Evolutionary conservation across 2,329 filamentous ascomycete genomes (phyloP), one percentile per base, ranked within the genome.

Genomic region (Coniochaeta ligniaria): DNA sequence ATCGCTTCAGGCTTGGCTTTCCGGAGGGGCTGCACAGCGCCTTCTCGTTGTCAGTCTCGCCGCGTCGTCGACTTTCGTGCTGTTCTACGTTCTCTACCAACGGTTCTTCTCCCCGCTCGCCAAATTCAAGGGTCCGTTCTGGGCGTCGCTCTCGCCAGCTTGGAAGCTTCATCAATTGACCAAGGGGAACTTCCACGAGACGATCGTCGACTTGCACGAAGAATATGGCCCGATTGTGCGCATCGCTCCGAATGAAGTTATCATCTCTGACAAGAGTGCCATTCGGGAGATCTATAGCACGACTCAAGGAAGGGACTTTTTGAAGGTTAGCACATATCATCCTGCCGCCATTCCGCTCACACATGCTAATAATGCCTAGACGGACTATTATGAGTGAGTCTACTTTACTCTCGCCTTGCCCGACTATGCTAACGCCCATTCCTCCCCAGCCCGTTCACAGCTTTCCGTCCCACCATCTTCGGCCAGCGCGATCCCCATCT

Each of bases 241-340:
- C 7, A 60, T 59, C 14, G 61, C 45, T 20, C 61, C 61, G n/a
- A 56, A 38, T 8, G 61, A 62, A 41, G 59, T 62, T 12, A 60
- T 60, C 36, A 33, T 62, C 33, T 57, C 57, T 9, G 60, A 61
- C 57, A 61, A 59, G 60, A 36, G 16, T 1, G 60, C 60, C 26
- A 56, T 61, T 12, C 58, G 58, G 38, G 57, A 61, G 57, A 50
- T 61, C 3, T 61, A 61, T n/a, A 61, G 57, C 43, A 61, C 60
- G 3, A 45, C 50, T 22, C 60, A 61, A 31, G 60, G 60, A 20
- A 56, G 50, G 31, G 60, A 61, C n/a, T 61, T 45, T 28, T 36
- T 61, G 41, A 61, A 61, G 60, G 60, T 61, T 35, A 45, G 60
- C 12, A n/a, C 16, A 41, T 54, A n/a, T 24, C 14, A 9, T 36